phyloP scores from a whole-genome alignment of 1,284 basidiomycete species.

The Veloboletus limbatus region DNA sequence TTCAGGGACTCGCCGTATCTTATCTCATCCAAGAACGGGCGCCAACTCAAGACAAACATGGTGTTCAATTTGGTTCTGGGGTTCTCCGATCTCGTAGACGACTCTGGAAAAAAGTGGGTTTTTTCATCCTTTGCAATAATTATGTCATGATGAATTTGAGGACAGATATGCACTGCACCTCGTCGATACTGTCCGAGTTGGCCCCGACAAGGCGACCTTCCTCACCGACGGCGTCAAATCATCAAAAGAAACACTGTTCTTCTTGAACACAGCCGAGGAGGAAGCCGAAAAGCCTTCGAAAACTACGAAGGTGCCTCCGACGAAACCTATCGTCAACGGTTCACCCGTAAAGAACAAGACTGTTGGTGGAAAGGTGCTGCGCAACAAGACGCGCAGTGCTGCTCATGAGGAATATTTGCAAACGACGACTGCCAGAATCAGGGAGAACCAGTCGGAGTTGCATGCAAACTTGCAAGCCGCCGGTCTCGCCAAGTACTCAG shows the following conservation, averaged over 20 bases:
- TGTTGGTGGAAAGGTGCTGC: constrained; percentile 77
- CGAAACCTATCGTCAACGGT: constrained; percentile 53
- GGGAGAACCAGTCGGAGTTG: constrained; percentile 86
- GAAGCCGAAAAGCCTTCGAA: constrained; percentile 54
- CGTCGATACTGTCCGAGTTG: constrained; percentile 86
- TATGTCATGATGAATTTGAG: constrained; percentile 5
- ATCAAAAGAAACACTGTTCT: constrained; percentile 87
- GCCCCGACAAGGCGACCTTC: constrained; percentile 62
- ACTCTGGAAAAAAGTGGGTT: constrained; percentile 71
- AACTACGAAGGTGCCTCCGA: constrained; percentile 55
- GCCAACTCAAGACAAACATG: constrained; percentile 78
- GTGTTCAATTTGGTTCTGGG: constrained; percentile 83
- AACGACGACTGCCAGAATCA: constrained; percentile 68
- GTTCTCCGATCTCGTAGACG: constrained; percentile 78
- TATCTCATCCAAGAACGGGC: constrained; percentile 77
- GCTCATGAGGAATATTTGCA: constrained; percentile 78
- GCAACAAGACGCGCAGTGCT: constrained; percentile 80
- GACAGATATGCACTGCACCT: constrained; percentile 87
- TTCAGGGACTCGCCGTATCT: constrained; percentile 90
- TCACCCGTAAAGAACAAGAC: constrained; percentile 70
- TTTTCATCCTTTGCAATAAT: background rate
- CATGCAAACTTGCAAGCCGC: constrained; percentile 79
- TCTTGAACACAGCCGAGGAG: constrained; percentile 59
- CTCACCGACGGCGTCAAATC: constrained; percentile 85
- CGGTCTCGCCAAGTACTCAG: constrained; percentile 83